A percentile compares a stretch with the other conserved stretches of the same genome.
Evolutionary conservation across 305 asterid genomes (phyloP).

Genomic region (Plantago lanceolata): DNA sequence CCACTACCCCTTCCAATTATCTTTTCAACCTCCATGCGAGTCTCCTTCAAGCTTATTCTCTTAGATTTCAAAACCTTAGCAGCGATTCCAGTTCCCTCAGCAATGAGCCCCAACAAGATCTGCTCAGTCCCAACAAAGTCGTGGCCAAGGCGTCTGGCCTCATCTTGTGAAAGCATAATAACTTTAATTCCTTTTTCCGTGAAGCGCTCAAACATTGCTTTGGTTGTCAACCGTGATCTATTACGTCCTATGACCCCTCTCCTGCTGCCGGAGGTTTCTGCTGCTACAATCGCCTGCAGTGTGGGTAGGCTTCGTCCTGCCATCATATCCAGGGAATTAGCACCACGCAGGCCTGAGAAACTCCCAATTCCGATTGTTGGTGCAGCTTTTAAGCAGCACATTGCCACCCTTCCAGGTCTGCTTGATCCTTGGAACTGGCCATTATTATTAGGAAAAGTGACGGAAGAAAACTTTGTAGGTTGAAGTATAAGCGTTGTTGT

Average conservation of each 20-base stretch:
- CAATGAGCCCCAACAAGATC: constrained; percentile 83
- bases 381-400: constrained; percentile 36
- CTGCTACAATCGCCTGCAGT: constrained; percentile 62
- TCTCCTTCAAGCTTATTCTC: constrained; percentile 94
- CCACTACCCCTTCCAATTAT: constrained; percentile 98
- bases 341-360: constrained; percentile 68
- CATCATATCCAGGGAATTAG: constrained; percentile 60
- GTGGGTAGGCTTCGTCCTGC: constrained; percentile 38
- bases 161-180: constrained; percentile 98
- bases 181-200: constrained; percentile 95
- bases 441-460: constrained; percentile 37
- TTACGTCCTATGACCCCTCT: constrained; percentile 27
- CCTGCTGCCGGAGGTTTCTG: constrained; percentile 36
- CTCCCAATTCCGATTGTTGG: constrained; percentile 38
- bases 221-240: constrained; percentile 46
- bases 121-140: constrained; percentile 95
- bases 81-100: constrained; percentile 98
- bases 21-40: constrained; percentile 97
- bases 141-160: constrained; percentile 95
- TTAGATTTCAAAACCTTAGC: constrained; percentile 94
- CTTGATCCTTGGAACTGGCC: constrained; percentile 53
- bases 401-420: constrained; percentile 39
- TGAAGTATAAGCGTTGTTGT: too few relatives aligned
- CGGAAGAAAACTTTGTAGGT: constrained; percentile 56
- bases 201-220: constrained; percentile 97